phyloP scores from a whole-genome alignment of 2,329 filamentous ascomycete species.

The Gyromitra esculenta region DNA sequence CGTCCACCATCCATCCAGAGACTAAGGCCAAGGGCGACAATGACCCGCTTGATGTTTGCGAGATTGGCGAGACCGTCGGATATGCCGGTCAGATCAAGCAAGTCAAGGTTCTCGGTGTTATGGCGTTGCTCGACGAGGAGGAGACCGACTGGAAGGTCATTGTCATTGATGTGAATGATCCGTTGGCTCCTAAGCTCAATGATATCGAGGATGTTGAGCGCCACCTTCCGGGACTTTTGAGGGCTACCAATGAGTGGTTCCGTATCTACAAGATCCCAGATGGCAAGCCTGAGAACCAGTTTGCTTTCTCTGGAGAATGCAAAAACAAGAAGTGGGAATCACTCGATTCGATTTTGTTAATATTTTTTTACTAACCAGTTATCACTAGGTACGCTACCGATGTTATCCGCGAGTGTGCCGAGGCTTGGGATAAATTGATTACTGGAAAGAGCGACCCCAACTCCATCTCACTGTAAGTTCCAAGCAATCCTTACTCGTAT shows the following conservation, averaged over 20 bases:
- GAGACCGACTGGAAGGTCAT: slow-evolving; percentile 99
- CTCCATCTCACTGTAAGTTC: slow-evolving; percentile 79
- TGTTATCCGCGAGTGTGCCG: slow-evolving; percentile 91
- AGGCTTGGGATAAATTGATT: slow-evolving; percentile 97
- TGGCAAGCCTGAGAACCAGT: slow-evolving; percentile 99
- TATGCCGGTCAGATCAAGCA: slow-evolving; percentile 98
- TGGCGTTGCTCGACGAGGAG: slow-evolving; percentile 98
- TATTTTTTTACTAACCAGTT: neutral
- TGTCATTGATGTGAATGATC: slow-evolving; percentile 98
- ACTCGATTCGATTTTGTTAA: slow-evolving; percentile 42
- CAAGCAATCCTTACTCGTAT: neutral
- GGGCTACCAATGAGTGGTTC: slow-evolving; percentile 99
- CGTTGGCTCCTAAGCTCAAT: slow-evolving; percentile 93
- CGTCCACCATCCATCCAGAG: slow-evolving; percentile 93
- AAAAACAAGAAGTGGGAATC: slow-evolving; percentile 91
- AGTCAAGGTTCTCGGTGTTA: slow-evolving; percentile 99
- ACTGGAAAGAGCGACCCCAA: slow-evolving; percentile 84
- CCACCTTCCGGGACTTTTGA: slow-evolving; percentile 93
- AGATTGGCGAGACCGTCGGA: slow-evolving; percentile 97
- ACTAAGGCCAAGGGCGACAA: slow-evolving; percentile 99
- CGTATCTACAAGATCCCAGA: slow-evolving; percentile 99
- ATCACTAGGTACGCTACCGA: slow-evolving; percentile 82
- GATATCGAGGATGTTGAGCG: slow-evolving; percentile 98
- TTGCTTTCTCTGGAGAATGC: slow-evolving; percentile 99
- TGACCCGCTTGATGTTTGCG: slow-evolving; percentile 98